phyloP scores from a whole-genome alignment of 2,329 filamentous ascomycete genomes.

The Ophiobolus disseminans region DNA sequence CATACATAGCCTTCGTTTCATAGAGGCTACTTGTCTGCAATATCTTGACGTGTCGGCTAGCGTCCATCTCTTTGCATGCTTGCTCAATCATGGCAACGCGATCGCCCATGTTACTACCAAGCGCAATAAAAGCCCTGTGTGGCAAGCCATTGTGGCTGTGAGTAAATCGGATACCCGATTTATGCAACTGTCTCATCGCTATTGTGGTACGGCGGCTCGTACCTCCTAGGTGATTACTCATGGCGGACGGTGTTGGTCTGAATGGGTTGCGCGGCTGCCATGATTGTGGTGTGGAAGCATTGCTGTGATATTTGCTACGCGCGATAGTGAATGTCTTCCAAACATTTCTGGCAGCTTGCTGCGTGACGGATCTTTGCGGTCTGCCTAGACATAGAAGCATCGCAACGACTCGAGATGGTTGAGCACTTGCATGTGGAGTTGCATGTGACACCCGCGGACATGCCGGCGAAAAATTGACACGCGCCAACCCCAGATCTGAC shows the following conservation, averaged over 20 bases:
- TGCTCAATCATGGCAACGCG: constrained; percentile 83
- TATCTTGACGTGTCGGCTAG: constrained; percentile 70
- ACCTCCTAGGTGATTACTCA: not conserved
- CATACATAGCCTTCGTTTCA: constrained; percentile 97
- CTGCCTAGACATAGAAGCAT: constrained; percentile 8
- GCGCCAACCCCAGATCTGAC: constrained; percentile 19
- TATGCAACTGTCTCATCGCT: not conserved
- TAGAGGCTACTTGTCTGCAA: constrained; percentile 85
- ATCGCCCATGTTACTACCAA: constrained; percentile 93
- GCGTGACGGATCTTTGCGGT: not conserved
- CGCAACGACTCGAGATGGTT: not conserved
- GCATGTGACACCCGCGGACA: constrained; percentile 25
- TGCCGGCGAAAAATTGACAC: constrained; percentile 15
- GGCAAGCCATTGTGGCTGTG: constrained; percentile 19
- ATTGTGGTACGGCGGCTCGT: not conserved
- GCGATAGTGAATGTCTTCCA: not conserved
- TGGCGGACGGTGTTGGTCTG: not conserved
- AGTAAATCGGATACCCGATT: constrained; percentile 11
- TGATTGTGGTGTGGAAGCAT: not conserved
- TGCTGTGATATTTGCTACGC: not conserved
- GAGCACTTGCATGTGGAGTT: not conserved
- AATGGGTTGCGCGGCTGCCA: not conserved
- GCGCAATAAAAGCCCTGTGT: constrained; percentile 75
- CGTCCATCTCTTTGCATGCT: constrained; percentile 80
- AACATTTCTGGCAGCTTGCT: not conserved